These are phyloP conservation scores for Gastrodia elata DNA, from an alignment of 106 monocot genomes.

Conservation along the genomic window DNA sequence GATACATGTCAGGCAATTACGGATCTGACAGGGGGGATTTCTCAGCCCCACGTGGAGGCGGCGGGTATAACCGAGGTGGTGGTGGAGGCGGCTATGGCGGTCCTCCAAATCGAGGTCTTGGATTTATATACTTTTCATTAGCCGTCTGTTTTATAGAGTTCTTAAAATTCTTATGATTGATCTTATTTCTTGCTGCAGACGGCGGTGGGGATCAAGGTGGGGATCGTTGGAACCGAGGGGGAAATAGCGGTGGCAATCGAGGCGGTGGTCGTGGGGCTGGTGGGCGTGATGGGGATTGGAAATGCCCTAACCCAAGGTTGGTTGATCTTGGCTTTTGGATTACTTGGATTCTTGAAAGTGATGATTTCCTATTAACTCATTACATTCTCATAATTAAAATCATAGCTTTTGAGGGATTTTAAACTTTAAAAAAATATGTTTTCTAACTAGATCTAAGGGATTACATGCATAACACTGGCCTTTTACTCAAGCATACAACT, in stretches of 20 bases:
- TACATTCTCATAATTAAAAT: not conserved
- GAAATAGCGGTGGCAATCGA: constrained; percentile 34
- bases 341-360: not conserved
- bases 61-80: constrained; percentile 15
- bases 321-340: not conserved
- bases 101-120: constrained; percentile 25
- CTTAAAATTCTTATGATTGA: not conserved
- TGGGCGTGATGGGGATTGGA: constrained; percentile 92
- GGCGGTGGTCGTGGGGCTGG: constrained; percentile 42
- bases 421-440: not conserved
- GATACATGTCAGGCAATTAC: constrained; percentile 50
- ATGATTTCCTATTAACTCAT: not conserved
- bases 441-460: not conserved
- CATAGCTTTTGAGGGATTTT: not conserved
- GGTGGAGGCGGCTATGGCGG: constrained; percentile 38
- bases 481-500: too few relatives aligned
- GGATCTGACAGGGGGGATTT: constrained; percentile 29
- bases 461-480: not conserved
- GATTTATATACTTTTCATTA: not conserved
- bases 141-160: not conserved
- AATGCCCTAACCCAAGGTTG: constrained; percentile 81
- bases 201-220: constrained; percentile 45
- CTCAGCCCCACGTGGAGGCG: constrained; percentile 22
- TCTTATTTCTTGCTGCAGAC: not conserved
- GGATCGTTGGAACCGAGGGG: constrained; percentile 24